Base-by-base conservation (phyloP, 805 yeast species). In the Metschnikowia proteae region DNA sequence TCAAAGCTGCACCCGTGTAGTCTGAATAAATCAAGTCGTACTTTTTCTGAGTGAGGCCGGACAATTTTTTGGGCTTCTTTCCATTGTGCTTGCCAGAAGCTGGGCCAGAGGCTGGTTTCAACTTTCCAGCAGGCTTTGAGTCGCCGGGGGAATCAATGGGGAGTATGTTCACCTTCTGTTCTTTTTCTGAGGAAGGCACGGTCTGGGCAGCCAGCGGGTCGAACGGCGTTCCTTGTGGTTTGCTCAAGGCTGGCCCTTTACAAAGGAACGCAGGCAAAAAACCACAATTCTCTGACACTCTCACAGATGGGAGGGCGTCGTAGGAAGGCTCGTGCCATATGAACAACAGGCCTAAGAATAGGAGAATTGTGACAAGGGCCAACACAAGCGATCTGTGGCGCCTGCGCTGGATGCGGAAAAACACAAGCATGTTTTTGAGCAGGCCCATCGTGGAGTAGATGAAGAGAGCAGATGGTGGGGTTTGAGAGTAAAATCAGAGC, bases 401-500 rank as follows among this genome's bases (percentile, higher is more conserved):
- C 42, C 58, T 33, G 31, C 58, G 56, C 41, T 48, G 56, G 29
- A 54, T 36, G 9, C 58, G 58, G 13, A 47, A 45, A 23, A 52
- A 55, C 22, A 53, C 27, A 34, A 45, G 35, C 26, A 54, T n/a
- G 22, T 38, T 46, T 13, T 44, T 32, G 17, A 47, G 43, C 37
- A 51, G n/a, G n/a, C 48, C 43, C 56, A 53, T 53, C 33, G 13
- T 25, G 27, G 29, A 39, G 25, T 22, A 9, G 7, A 4, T 6
- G 30, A 26, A n/a, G 26, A 23, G 23, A 34, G 13, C 17, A 36
- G 28, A 23, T 11, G 17, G 38, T 17, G 17, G 6, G 28, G 6
- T 25, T 13, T 36, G 10, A 17, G 11, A 11, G 39, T 6, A 27
- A 26, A 23, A 11, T n/a, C 5, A 3, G 4, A 4, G 17, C 22